These are phyloP conservation scores for Penicillium egyptiacum DNA, from an alignment of 495 filamentous ascomycete genomes.

Conservation along the genomic window DNA sequence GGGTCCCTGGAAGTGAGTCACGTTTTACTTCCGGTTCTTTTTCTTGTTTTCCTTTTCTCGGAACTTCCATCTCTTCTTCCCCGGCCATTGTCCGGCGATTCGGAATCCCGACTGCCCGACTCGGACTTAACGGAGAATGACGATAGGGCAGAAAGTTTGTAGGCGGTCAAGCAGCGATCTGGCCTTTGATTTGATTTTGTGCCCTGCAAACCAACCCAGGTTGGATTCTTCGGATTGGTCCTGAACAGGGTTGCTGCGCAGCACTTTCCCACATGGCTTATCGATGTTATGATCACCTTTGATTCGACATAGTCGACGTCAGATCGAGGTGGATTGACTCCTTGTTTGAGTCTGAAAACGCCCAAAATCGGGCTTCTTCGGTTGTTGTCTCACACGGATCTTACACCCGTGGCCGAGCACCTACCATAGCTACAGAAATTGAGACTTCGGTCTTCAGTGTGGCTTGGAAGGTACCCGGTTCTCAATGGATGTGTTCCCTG, in stretches of 20 bases:
- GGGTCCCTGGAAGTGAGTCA: constrained; percentile 23
- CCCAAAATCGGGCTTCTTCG: constrained; percentile 4
- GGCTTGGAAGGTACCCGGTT: not conserved
- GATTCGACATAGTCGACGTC: not conserved
- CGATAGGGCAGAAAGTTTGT: not conserved
- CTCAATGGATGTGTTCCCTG: not conserved
- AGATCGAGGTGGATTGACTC: constrained; percentile 3
- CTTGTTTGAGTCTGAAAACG: constrained; percentile 9
- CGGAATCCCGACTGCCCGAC: constrained; percentile 25
- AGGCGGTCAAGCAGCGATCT: not conserved
- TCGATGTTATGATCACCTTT: not conserved
- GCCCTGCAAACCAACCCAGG: not conserved
- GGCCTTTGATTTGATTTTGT: not conserved
- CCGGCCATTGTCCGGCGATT: constrained; percentile 10
- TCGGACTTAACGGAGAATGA: constrained; percentile 21
- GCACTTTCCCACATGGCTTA: not conserved
- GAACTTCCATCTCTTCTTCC: constrained; percentile 16
- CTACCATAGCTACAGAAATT: not conserved
- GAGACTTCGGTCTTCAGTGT: not conserved
- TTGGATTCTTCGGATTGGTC: not conserved
- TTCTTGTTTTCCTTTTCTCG: constrained; percentile 22
- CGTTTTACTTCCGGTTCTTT: constrained; percentile 26
- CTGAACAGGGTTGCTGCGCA: not conserved
- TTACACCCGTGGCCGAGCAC: not conserved
- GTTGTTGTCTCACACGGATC: not conserved